These are phyloP conservation scores for Carex pumila DNA, from an alignment of 176 grass and related monocot species.

Conservation along the genomic window DNA sequence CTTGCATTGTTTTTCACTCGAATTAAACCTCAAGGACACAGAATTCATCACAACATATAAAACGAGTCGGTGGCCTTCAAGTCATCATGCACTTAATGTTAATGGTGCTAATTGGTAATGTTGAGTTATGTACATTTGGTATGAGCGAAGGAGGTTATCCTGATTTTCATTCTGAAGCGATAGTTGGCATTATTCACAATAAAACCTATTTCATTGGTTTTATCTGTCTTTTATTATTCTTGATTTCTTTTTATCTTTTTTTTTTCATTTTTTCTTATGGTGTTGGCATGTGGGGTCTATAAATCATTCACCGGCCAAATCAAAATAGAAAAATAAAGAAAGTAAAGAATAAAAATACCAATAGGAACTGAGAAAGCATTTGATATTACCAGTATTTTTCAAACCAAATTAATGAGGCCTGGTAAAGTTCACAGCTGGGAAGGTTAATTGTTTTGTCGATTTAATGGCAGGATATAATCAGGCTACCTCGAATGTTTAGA, in stretches of 20 bases:
- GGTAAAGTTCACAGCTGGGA: neutral
- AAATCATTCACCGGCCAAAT: neutral
- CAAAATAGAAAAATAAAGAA: neutral
- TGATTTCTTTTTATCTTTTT: too few species aligned
- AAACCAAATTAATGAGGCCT: neutral
- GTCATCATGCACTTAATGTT: neutral
- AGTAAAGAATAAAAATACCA: neutral
- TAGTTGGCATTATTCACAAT: neutral
- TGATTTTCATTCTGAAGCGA: neutral
- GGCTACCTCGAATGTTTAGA: conserved; percentile 82
- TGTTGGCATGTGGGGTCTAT: neutral
- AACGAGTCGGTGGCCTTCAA: neutral
- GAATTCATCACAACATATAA: neutral
- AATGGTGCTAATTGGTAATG: neutral
- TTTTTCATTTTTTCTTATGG: neutral
- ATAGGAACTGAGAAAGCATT: neutral
- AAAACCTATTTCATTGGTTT: too few species aligned
- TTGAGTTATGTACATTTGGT: neutral
- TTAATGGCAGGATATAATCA: conserved; percentile 86
- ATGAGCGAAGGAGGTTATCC: neutral
- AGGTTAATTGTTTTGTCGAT: neutral
- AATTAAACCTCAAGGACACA: neutral
- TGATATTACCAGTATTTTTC: neutral
- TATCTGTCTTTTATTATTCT: too few species aligned
- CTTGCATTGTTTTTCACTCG: neutral